These are phyloP conservation scores for Phytophthora kernoviae DNA, from an alignment of 352 stramenopile genomes.

Conservation along the genomic window DNA sequence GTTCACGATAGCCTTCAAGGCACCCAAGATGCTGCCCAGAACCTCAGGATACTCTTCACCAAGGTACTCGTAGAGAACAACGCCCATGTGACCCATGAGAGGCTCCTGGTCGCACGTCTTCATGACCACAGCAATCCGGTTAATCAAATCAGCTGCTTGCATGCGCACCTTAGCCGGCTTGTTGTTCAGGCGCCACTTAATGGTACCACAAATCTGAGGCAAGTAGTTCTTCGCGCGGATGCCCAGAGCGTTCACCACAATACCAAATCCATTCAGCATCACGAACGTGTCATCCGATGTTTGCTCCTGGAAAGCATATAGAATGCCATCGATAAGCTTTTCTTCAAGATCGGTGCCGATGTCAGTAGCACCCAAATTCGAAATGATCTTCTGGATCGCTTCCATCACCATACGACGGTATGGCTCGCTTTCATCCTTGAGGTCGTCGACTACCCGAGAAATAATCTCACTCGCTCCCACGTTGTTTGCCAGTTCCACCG, in stretches of 20 bases:
- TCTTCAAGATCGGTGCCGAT: conserved; percentile 98
- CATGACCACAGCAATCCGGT: conserved; percentile 98
- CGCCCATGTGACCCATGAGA: conserved; percentile 98
- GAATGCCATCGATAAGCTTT: conserved; percentile 98
- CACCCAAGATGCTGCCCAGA: conserved; percentile 97
- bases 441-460: conserved; percentile 96
- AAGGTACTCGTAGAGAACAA: conserved; percentile 99
- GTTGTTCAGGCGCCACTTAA: conserved; percentile 99
- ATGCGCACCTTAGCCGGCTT: conserved; percentile 98
- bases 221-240: conserved; percentile 98
- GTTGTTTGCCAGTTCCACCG: conserved; percentile 98
- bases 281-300: conserved; percentile 93
- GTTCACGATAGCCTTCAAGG: conserved; percentile 98
- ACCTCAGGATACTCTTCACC: conserved; percentile 99
- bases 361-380: conserved; percentile 96
- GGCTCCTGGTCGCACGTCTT: conserved; percentile 98
- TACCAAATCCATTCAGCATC: conserved; percentile 99
- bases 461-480: conserved; percentile 99
- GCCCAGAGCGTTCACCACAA: conserved; percentile 97
- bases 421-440: conserved; percentile 99
- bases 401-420: conserved; percentile 99
- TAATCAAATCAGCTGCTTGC: conserved; percentile 99
- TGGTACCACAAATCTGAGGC: conserved; percentile 98
- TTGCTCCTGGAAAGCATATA: conserved; percentile 99
- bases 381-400: conserved; percentile 98